phyloP scores from a whole-genome alignment of 495 filamentous ascomycete genomes.

The Cercophora newfieldiana region DNA sequence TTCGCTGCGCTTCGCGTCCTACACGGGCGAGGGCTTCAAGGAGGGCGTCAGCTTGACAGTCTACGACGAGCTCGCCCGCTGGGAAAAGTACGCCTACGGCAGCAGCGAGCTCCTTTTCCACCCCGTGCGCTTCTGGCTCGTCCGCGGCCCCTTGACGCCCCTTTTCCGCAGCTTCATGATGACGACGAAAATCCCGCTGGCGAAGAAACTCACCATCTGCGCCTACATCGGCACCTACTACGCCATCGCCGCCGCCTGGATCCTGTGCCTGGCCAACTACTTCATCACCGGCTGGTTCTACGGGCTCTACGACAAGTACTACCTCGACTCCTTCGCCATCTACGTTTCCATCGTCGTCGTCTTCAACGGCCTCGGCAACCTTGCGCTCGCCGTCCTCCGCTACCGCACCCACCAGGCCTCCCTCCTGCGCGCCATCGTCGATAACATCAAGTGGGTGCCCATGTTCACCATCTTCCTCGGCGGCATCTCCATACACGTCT shows the following conservation, averaged over 20 bases:
- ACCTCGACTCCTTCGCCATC: slow-evolving; percentile 61
- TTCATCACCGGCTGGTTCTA: slow-evolving; percentile 63
- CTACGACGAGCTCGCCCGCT: slow-evolving; percentile 71
- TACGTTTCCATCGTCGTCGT: slow-evolving; percentile 58
- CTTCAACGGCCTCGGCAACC: slow-evolving; percentile 56
- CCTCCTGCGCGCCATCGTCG: slow-evolving; percentile 46
- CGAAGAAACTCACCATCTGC: slow-evolving; percentile 68
- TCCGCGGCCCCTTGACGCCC: slow-evolving; percentile 61
- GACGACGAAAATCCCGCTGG: slow-evolving; percentile 56
- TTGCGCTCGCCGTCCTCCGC: slow-evolving; percentile 54
- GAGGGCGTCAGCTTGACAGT: slow-evolving; percentile 75
- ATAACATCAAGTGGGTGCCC: slow-evolving; percentile 65
- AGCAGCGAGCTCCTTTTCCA: slow-evolving; percentile 67
- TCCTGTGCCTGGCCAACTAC: slow-evolving; percentile 65
- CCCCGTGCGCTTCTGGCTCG: slow-evolving; percentile 53
- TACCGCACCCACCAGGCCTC: slow-evolving; percentile 50
- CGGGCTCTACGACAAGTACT: slow-evolving; percentile 60
- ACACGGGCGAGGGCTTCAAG: slow-evolving; percentile 66
- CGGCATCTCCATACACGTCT: slow-evolving; percentile 64
- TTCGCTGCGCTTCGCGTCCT: slow-evolving; percentile 62
- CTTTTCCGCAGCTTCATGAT: slow-evolving; percentile 62
- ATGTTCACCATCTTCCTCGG: slow-evolving; percentile 64
- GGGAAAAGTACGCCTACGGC: slow-evolving; percentile 78
- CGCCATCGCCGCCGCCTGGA: slow-evolving; percentile 66
- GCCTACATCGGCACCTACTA: slow-evolving; percentile 78